phyloP scores from a whole-genome alignment of 2,329 filamentous ascomycete genomes.

The Ophiocordyceps robertsii region DNA sequence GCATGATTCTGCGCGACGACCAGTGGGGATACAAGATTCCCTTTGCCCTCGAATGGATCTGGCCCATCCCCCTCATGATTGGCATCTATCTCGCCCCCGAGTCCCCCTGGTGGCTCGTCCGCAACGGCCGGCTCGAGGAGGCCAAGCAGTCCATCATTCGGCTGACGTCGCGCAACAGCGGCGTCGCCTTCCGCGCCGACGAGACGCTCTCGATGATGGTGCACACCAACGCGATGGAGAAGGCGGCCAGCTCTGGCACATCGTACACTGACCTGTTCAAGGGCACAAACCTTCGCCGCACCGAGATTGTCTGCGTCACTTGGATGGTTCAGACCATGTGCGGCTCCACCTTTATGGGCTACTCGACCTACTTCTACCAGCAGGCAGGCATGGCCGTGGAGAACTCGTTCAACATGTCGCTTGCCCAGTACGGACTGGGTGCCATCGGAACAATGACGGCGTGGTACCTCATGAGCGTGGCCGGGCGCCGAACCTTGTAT shows the following conservation, averaged over 20 bases:
- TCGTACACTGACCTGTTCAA: slow-evolving; percentile 34
- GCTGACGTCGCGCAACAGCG: slow-evolving; percentile 24
- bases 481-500: slow-evolving; percentile 32
- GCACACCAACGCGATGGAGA: slow-evolving; percentile 35
- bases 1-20: slow-evolving; percentile 20
- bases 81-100: slow-evolving; percentile 31
- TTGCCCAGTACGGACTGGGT: slow-evolving; percentile 29
- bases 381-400: slow-evolving; percentile 25
- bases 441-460: slow-evolving; percentile 30
- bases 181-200: slow-evolving; percentile 21
- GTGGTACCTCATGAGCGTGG: slow-evolving; percentile 28
- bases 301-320: slow-evolving; percentile 30
- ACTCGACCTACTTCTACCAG: slow-evolving; percentile 40
- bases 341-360: slow-evolving; percentile 36
- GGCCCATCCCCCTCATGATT: slow-evolving; percentile 29
- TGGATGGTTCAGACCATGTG: slow-evolving; percentile 28
- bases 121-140: slow-evolving; percentile 22
- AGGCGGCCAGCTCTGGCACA: slow-evolving; percentile 22
- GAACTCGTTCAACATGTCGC: slow-evolving; percentile 24
- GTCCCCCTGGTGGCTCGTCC: slow-evolving; percentile 36
- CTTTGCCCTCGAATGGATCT: slow-evolving; percentile 35
- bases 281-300: slow-evolving; percentile 29
- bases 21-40: slow-evolving; percentile 34
- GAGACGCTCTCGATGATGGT: slow-evolving; percentile 36
- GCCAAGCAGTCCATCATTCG: slow-evolving; percentile 24